Evolutionary conservation across 495 filamentous ascomycete species (phyloP), one percentile per base, ranked within the genome.

Genomic region (Poronia punctata): DNA sequence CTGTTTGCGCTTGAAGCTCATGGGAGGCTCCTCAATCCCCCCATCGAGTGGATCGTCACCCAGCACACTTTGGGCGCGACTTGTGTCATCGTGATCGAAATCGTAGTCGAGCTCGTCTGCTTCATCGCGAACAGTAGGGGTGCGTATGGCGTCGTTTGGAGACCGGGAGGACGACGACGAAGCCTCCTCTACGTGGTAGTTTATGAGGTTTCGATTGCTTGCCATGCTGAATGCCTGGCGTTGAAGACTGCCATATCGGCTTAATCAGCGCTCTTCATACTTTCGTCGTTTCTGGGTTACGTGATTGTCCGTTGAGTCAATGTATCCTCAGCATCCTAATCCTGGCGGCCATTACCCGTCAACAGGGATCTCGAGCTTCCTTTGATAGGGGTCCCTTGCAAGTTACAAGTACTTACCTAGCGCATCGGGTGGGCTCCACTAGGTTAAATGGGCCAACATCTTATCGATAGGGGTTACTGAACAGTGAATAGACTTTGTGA

Each of bases 1-100:
- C 50, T 79, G 77, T 55, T 86, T 88, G 49, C 83, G 80, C 67
- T 93, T 92, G 67, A 95, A 95, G 12, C 82, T 79, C 36, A 88
- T 71, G 3, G 84, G 84, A 43, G 53, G 70, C 5, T 30, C 35
- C 56, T 57, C 54, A 33, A 68, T 51, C 37, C 72, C 64, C 38
- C 68, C 68, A 32, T 59, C 56, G 11, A 79, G 60, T 27, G 74
- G 66, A 57, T 78, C 76, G 34, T 72, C 67, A 22, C 56, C 53
- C 7, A 70, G 52, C 3, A 70, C 17, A 11, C 53, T 42, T 16
- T 11, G 35, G 22, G 50, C 43, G 35, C 54, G 53, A 38, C 28
- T 22, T 18, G 17, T 18, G 40, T 67, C 60, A 22, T 61, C 42
- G 43, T 54, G 52, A 42, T 62, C 63, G 46, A 62, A 63, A 17